These are phyloP conservation scores for Candida oleophila DNA, from an alignment of 805 yeast species.

Conservation along the genomic window DNA sequence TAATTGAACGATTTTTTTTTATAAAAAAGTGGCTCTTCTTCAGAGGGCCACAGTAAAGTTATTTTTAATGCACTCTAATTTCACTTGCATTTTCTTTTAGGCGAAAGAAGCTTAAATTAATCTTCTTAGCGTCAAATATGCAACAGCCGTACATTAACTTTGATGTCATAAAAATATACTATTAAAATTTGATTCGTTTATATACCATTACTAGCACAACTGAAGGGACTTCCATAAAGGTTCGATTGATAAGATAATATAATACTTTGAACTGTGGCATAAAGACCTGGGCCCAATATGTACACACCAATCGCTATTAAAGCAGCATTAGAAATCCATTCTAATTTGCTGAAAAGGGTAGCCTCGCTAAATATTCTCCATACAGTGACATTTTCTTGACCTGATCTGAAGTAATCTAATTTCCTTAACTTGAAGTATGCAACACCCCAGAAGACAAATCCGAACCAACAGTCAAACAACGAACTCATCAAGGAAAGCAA, in stretches of 20 bases:
- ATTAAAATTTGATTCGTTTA: conserved; percentile 5
- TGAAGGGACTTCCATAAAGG: conserved; percentile 51
- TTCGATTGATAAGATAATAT: conserved; percentile 48
- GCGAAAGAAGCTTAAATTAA: too few relatives aligned
- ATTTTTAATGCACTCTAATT: background rate
- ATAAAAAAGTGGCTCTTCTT: too few relatives aligned
- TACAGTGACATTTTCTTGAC: conserved; percentile 20
- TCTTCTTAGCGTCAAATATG: too few relatives aligned
- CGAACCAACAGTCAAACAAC: conserved; percentile 65
- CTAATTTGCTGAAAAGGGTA: conserved; percentile 30
- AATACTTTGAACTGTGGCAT: conserved; percentile 55
- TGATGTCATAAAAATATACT: background rate
- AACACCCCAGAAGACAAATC: conserved; percentile 62
- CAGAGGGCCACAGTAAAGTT: too few relatives aligned
- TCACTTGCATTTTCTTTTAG: background rate
- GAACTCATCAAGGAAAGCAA: conserved; percentile 58
- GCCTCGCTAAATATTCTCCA: conserved; percentile 26
- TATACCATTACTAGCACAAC: conserved; percentile 38
- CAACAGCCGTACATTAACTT: too few relatives aligned
- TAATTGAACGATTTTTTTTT: too few relatives aligned
- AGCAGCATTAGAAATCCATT: conserved; percentile 31
- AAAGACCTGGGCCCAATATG: conserved; percentile 59
- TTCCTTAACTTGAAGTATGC: conserved; percentile 50
- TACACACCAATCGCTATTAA: conserved; percentile 50
- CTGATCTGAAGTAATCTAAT: conserved; percentile 15